Evolutionary conservation across 202 grass and related monocot genomes (phyloP).

Genomic region (Setaria viridis): DNA sequence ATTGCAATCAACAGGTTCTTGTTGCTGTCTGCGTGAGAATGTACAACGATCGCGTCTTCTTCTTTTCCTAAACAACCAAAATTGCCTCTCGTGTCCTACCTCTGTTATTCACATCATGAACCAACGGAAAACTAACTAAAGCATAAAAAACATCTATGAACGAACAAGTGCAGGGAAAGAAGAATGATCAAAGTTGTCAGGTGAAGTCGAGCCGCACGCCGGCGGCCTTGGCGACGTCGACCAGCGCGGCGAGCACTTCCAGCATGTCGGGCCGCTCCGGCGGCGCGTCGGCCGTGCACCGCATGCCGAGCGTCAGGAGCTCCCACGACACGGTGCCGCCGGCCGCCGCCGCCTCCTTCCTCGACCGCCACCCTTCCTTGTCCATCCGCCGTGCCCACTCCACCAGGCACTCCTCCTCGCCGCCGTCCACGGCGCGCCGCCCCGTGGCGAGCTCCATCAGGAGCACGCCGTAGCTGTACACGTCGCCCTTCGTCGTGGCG

Average conservation of each 20-base stretch:
- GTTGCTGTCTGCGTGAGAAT: neutral
- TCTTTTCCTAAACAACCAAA: slow-evolving; percentile 6
- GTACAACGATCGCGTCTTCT: neutral
- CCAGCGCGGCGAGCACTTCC: slow-evolving; percentile 54
- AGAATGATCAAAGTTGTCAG: slow-evolving; percentile 2
- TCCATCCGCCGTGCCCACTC: slow-evolving; percentile 69
- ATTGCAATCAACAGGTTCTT: neutral
- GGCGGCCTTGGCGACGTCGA: slow-evolving; percentile 23
- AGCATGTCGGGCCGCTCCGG: slow-evolving; percentile 76
- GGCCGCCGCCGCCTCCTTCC: neutral
- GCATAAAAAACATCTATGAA: neutral
- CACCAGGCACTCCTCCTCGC: slow-evolving; percentile 76
- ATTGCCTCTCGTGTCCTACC: neutral
- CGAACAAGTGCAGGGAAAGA: neutral
- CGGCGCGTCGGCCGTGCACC: slow-evolving; percentile 74
- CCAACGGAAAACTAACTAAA: neutral
- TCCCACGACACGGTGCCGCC: slow-evolving; percentile 42
- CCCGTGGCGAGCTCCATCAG: slow-evolving; percentile 86
- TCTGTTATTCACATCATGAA: slow-evolving; percentile 45
- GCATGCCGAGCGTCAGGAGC: slow-evolving; percentile 62
- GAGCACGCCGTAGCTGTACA: slow-evolving; percentile 95
- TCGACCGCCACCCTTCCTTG: slow-evolving; percentile 35
- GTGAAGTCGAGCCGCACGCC: neutral
- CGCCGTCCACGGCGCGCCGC: slow-evolving; percentile 61
- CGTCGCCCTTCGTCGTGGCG: slow-evolving; percentile 87